Conservation (phyloP, 225 moss, liverwort and hornwort species). For the Pleurozium schreberi region DNA sequence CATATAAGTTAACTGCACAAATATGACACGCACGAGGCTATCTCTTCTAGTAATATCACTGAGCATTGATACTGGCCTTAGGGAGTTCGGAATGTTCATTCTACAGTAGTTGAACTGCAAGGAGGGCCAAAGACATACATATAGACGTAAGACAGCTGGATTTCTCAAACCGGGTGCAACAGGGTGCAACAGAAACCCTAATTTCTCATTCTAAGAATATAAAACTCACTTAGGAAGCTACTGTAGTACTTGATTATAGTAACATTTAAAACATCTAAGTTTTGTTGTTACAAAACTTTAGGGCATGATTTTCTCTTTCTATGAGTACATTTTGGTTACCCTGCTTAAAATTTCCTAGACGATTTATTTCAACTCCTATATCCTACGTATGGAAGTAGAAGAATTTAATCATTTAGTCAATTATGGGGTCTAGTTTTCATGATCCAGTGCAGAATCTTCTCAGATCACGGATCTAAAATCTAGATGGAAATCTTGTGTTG, state of each 20-base stretch:
- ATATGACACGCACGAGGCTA: background rate
- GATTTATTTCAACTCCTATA: background rate
- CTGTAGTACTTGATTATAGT: background rate
- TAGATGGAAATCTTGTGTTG: background rate
- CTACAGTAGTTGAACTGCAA: background rate
- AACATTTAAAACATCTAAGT: background rate
- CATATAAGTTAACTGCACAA: background rate
- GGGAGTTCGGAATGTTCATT: background rate
- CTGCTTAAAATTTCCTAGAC: too few species aligned
- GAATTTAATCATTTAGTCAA: background rate
- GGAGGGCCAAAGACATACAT: background rate
- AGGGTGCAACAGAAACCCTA: background rate
- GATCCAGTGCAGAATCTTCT: background rate
- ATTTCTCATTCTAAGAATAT: background rate
- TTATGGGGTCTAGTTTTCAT: background rate
- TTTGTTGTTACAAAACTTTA: background rate
- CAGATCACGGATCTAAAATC: background rate
- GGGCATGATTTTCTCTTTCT: background rate
- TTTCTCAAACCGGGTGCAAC: background rate
- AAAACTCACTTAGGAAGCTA: too few species aligned
- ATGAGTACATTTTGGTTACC: too few species aligned
- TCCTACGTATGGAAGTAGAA: too few species aligned
- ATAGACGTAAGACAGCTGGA: background rate
- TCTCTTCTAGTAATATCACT: background rate
- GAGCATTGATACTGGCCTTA: background rate